A percentile compares a stretch with the other conserved stretches of the same genome.
Conservation (phyloP, 148 eudicot species). For the Camellia lanceoleosa region DNA sequence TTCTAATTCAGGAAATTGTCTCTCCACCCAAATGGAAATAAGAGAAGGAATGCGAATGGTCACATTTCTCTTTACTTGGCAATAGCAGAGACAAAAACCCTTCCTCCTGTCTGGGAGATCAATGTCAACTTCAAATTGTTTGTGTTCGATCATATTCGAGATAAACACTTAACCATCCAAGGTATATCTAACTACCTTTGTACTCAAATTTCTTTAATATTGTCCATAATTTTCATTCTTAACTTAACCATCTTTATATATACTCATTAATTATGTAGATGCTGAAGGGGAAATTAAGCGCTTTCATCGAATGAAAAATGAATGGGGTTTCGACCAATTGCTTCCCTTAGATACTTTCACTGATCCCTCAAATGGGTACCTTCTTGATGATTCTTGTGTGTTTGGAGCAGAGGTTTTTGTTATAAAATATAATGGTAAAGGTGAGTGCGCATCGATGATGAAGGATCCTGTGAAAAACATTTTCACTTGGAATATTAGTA, state of each 20-base stretch:
- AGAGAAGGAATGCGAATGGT: neutral
- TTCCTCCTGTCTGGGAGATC: neutral
- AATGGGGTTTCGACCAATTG: neutral
- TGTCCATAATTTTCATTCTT: neutral
- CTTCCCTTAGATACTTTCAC: neutral
- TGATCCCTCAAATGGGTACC: neutral
- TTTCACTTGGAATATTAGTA: neutral
- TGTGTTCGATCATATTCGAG: neutral
- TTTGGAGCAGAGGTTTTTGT: slow-evolving; percentile 5
- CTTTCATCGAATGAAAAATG: neutral
- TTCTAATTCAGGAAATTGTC: slow-evolving; percentile 1
- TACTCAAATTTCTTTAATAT: too few relatives aligned
- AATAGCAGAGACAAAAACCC: neutral
- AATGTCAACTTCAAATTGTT: neutral
- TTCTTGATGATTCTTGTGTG: neutral
- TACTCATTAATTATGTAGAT: neutral
- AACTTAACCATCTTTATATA: too few relatives aligned
- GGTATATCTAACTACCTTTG: too few relatives aligned
- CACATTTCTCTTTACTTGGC: neutral
- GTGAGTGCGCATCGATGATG: neutral
- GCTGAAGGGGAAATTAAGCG: neutral
- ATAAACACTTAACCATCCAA: neutral
- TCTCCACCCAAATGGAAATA: neutral
- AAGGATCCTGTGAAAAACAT: neutral
- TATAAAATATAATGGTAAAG: neutral